Evolutionary conservation across 106 monocot genomes (phyloP).

Genomic region (Dioscorea dumetorum): DNA sequence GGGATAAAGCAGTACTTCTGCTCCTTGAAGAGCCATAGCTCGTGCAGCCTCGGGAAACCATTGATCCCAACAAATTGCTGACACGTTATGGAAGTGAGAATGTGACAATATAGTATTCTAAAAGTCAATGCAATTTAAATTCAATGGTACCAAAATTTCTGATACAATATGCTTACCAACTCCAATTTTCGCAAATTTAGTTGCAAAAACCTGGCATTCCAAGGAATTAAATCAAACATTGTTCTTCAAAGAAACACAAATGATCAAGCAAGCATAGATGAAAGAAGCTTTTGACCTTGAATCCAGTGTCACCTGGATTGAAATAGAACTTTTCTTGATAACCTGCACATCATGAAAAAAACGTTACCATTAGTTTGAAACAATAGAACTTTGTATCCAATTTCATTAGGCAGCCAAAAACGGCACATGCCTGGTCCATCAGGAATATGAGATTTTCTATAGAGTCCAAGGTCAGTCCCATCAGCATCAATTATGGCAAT

Average conservation of each 20-base stretch:
- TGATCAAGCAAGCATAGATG: neutral
- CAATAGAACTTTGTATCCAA: too few species aligned
- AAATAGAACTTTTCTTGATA: slow-evolving; percentile 99
- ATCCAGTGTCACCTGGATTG: slow-evolving; percentile 94
- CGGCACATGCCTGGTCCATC: slow-evolving; percentile 78
- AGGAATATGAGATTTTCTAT: slow-evolving; percentile 98
- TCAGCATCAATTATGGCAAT: slow-evolving; percentile 87
- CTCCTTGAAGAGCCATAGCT: slow-evolving; percentile 92
- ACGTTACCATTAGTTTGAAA: neutral
- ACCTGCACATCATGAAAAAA: slow-evolving; percentile 32
- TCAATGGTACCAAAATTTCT: neutral
- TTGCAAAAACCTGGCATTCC: slow-evolving; percentile 53
- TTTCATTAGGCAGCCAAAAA: neutral
- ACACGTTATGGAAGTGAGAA: neutral
- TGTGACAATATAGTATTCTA: neutral
- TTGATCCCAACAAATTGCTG: slow-evolving; percentile 98
- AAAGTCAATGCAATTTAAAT: neutral
- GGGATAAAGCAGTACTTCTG: slow-evolving; percentile 85
- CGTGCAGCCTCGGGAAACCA: slow-evolving; percentile 97
- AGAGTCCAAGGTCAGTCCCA: slow-evolving; percentile 92
- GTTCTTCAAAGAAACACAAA: neutral
- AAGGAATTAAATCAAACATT: neutral
- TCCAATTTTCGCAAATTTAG: slow-evolving; percentile 87
- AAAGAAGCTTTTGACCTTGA: slow-evolving; percentile 48
- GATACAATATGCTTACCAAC: slow-evolving; percentile 47